Evolutionary conservation across 2,329 filamentous ascomycete species (phyloP), one percentile per base, ranked within the genome.

Genomic region (Xylaria sp.): DNA sequence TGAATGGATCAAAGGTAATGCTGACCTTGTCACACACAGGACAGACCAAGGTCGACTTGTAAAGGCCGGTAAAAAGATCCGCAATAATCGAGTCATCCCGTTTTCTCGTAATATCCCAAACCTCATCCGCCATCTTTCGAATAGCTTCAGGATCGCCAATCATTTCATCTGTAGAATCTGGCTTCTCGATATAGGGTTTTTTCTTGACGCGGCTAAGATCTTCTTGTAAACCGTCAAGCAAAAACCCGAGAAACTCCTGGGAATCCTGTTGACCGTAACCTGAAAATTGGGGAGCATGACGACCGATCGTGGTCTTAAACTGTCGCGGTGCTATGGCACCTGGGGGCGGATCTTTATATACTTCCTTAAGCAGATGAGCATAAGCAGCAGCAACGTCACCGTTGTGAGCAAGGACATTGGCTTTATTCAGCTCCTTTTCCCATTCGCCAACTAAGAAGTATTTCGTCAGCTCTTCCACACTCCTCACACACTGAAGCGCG

Each of bases 1-100:
- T 97, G 84, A 97, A 99, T 0, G 96, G 96, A 77, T 99, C 96
- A 76, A 99, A 99, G 0, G 96, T 98, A 74, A 99, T 97, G 86
- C 94, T 97, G 79, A 98, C 92, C 81, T 98, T 99, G 73, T 91
- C 87, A 78, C 96, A 99, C 7, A 86, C 87, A 0, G 96, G 96
- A 76, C 96, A 99, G 69, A 96, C 91, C 69, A 99, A 87, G 0
- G 95, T 98, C 50, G 96, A 98, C 82, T 98, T 97, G 86, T 98
- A 99, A 86, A 98, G 93, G 69, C 96, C 96, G 25, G 93, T 96
- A 79, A 99, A 99, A 11, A 99, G 85, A 77, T 99, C 96, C 64
- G 93, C 95, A 71, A 97, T 92, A 45, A 98, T 91, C 0, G 96
- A 98, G 76, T 98, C 94, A 72, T 99, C 97, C 59, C 96, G 90